A percentile compares a stretch with the other conserved stretches of the same genome.
Evolutionary conservation across 148 eudicot genomes (phyloP).

Genomic region (Cornus florida): DNA sequence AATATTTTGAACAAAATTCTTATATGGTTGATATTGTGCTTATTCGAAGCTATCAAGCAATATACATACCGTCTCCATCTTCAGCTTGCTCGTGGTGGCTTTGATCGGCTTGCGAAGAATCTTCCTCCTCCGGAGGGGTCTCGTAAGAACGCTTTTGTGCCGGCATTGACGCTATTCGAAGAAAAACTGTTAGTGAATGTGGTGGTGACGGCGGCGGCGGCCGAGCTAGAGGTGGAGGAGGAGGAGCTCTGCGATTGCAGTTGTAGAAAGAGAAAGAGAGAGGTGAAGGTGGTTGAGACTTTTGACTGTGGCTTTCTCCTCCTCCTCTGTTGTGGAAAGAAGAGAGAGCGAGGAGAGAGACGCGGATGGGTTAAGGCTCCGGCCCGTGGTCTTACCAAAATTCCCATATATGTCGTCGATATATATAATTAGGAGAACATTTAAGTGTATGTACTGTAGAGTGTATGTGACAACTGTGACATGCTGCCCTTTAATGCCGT

Average conservation of each 20-base stretch:
- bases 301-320: neutral
- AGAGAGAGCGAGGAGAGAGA: neutral
- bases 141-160: conserved; percentile 37
- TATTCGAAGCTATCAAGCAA: neutral
- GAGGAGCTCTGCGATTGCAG: neutral
- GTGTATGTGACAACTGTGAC: neutral
- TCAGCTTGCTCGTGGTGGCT: conserved; percentile 18
- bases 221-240: neutral
- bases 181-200: neutral
- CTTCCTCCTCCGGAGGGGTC: conserved; percentile 20
- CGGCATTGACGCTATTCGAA: conserved; percentile 41
- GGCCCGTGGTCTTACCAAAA: too few relatives aligned
- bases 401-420: too few relatives aligned
- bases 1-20: neutral
- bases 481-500: neutral
- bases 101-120: conserved; percentile 21
- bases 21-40: neutral
- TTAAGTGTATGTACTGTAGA: too few relatives aligned
- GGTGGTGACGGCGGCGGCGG: neutral
- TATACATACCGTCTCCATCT: neutral
- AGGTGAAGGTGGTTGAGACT: neutral
- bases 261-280: too few relatives aligned
- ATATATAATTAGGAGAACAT: neutral
- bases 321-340: neutral
- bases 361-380: neutral